phyloP scores from a whole-genome alignment of 768 basidiomycete genomes.

The Paxillus involutus region DNA sequence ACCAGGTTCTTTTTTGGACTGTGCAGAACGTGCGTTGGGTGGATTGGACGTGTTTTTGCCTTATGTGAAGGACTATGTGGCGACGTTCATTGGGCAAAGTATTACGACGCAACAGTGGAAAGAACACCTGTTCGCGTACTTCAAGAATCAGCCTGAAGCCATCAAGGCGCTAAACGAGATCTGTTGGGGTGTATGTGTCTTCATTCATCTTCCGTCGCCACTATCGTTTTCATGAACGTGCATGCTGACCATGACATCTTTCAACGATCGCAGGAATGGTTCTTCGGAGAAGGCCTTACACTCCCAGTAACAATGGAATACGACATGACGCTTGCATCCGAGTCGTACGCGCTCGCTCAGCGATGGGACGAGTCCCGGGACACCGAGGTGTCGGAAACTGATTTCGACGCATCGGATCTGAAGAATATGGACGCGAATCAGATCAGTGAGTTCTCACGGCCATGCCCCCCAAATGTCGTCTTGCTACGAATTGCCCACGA shows the following conservation, averaged over 20 bases:
- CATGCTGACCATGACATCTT: neutral
- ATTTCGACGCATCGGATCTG: conserved; percentile 63
- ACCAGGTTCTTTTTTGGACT: too few relatives aligned
- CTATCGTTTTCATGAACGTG: neutral
- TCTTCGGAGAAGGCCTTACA: conserved; percentile 73
- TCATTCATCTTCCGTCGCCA: neutral
- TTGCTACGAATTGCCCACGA: too few relatives aligned
- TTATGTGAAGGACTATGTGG: conserved; percentile 80
- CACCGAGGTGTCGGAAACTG: conserved; percentile 43
- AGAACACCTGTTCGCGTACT: conserved; percentile 73
- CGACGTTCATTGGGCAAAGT: conserved; percentile 77
- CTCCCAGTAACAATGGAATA: conserved; percentile 78
- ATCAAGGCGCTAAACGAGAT: conserved; percentile 66
- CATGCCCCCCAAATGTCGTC: neutral
- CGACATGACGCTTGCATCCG: conserved; percentile 66
- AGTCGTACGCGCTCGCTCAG: conserved; percentile 69
- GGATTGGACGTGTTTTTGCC: conserved; percentile 70
- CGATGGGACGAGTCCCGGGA: conserved; percentile 70
- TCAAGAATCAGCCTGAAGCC: conserved; percentile 50
- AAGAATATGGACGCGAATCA: conserved; percentile 71
- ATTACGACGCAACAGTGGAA: conserved; percentile 88
- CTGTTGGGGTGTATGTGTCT: conserved; percentile 69
- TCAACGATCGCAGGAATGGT: conserved; percentile 57
- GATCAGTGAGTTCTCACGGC: conserved; percentile 48
- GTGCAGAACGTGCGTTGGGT: conserved; percentile 13